Base-by-base conservation (phyloP, 2,329 filamentous ascomycete genomes). In the Phyllachora maydis region DNA sequence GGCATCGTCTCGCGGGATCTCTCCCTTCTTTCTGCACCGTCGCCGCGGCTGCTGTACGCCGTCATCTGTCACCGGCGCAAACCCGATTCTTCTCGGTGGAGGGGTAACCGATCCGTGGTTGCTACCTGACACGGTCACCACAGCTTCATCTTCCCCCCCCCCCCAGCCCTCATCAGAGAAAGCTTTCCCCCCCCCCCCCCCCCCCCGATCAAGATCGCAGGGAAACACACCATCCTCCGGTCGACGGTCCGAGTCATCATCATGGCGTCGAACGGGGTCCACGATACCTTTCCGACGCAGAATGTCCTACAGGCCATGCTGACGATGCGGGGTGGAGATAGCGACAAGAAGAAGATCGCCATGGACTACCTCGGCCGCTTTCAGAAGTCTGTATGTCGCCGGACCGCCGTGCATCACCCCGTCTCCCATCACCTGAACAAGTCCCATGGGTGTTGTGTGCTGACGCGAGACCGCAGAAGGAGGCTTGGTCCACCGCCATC, bases 401-500 rank as follows among this genome's bases (percentile, higher is more conserved):
- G 18, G n/a, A n/a, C n/a, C n/a, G 25, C 23, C 22, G n/a, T 28
- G 20, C 20, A 16, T 22, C 11, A 13, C 18, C 11, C n/a, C 18
- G 22, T 18, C 17, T 26, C 26, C 22, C 13, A 24, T 19, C 23
- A 25, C 23, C 20, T 22, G 26, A 8, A 20, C 20, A 22, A 14
- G 12, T 6, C 14, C 20, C 11, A n/a, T n/a, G n/a, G n/a, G n/a
- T n/a, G n/a, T n/a, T n/a, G n/a, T n/a, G 24, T 30, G 10, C 29
- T 32, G 34, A 34, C 46, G 23, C 6, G 24, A 12, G 14, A 23
- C 32, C 38, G 25, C 44, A 92, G 81, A 62, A 77, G 42, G 78
- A 81, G 45, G 88, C 88, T 36, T 98, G 88, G 88, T 73, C 72
- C 21, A 73, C 75, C 22, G 83, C 82, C 31, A 73, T 93, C 45